Evolutionary conservation across 148 eudicot genomes (phyloP), one percentile per base, ranked within the genome.

Genomic region (Drosera capensis): DNA sequence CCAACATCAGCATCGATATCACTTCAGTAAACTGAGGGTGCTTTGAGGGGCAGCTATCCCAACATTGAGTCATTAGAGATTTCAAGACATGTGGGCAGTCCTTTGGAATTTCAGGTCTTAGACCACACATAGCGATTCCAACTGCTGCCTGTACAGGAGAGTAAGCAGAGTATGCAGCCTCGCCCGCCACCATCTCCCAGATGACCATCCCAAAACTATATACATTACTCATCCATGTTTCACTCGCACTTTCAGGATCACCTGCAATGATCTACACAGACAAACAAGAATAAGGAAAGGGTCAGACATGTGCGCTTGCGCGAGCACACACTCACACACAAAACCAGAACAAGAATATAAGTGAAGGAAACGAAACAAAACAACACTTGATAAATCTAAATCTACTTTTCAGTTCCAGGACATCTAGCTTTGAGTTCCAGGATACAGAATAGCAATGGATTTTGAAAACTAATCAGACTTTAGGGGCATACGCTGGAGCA

Each of bases 61-160:
- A 87, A 68, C 96, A 82, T 52, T 75, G 77, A 22, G 48, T 51
- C 94, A 87, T 80, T 40, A 87, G 53, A 7, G 80, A 62, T 55
- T 63, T 71, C 36, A 87, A 64, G 28, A 71, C 52, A 39, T 56
- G 96, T 15, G 94, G 90, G 65, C 96, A 87, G 46, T 73, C 79
- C 56, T 83, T 84, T 16, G 96, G 96, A 45, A 87, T 82, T 11
- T 87, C 96, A 24, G 96, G 96, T 58, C 96, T 82, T 41, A 87
- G 83, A 46, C 96, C 96, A 51, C 96, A 87, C 31, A 94, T 94
- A 45, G 90, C 96, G 55, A 87, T 87, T 13, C 90, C 96, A 8
- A 87, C 94, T 3, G 94, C 94, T 7, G 96, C 96, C 56, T 87
- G 96, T n/a, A 87, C 94, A 1, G 96, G 96, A 25, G 96, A 87